These are phyloP conservation scores for Apostasia ramifera DNA, from an alignment of 106 monocot species.

Conservation along the genomic window DNA sequence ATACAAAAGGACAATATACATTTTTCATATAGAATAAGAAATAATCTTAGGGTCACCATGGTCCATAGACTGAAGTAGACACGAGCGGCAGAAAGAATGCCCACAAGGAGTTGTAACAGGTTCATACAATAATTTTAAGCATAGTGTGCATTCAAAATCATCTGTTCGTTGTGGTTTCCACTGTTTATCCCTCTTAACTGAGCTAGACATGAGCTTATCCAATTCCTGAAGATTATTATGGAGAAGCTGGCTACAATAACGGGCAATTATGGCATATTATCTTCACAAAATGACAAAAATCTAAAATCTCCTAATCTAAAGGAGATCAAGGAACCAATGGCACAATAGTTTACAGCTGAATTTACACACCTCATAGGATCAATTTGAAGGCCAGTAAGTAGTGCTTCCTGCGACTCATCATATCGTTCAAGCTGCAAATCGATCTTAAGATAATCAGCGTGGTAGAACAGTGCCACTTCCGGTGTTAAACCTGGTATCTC, in stretches of 20 bases:
- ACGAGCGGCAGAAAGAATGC: constrained; percentile 91
- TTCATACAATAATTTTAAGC: constrained; percentile 85
- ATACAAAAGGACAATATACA: background rate
- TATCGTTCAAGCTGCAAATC: constrained; percentile 72
- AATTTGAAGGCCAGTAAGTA: constrained; percentile 78
- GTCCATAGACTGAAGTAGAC: constrained; percentile 94
- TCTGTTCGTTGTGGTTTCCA: constrained; percentile 54
- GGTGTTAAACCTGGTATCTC: too few species aligned
- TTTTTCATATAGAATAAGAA: background rate
- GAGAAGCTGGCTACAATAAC: constrained; percentile 46
- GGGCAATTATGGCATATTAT: constrained; percentile 7
- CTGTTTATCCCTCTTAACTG: constrained; percentile 28
- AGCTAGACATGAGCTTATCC: constrained; percentile 38
- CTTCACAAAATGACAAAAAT: constrained; percentile 5
- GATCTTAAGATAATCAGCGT: too few species aligned
- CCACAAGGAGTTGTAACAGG: constrained; percentile 99
- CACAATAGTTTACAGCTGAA: background rate
- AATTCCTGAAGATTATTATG: constrained; percentile 44
- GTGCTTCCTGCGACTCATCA: constrained; percentile 70
- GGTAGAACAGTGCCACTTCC: too few species aligned
- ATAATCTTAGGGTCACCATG: constrained; percentile 52
- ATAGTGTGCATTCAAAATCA: constrained; percentile 96
- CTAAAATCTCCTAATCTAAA: background rate
- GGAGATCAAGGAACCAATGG: background rate
- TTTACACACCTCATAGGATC: constrained; percentile 75